Evolutionary conservation across 1,284 basidiomycete species (phyloP), one percentile per base, ranked within the genome.

Genomic region (Ceratorhiza oryzae-sativae): DNA sequence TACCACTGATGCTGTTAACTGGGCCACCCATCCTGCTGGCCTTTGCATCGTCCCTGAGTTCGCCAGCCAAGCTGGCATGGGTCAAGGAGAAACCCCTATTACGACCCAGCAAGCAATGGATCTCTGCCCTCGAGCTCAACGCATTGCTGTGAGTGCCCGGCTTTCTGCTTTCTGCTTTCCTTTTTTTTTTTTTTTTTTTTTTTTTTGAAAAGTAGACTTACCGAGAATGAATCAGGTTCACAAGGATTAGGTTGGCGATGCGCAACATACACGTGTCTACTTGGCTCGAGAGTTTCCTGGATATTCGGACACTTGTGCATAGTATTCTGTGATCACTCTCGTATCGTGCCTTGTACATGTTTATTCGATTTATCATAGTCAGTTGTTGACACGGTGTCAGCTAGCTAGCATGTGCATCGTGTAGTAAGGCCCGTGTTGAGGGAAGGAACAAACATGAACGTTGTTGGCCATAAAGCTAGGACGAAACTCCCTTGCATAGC

Each of bases 101-200:
- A 67, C 63, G 15, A 32, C n/a, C 23, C 32, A 67, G 25, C 63
- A 67, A 42, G 63, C 63, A 2, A 53, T 67, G 63, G 63, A 67
- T n/a, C 49, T 67, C 23, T 67, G 63, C 51, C 63, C 63, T 18
- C 32, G 39, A 8, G 49, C 49, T 41, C 20, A n/a, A n/a, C 48
- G 49, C 9, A 55, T 67, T 39, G 63, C 25, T 18, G 63, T 67
- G 25, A 53, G 63, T 55, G 8, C n/a, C n/a, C n/a, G n/a, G n/a
- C n/a, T n/a, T n/a, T n/a, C n/a, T n/a, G n/a, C n/a, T n/a, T n/a
- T n/a, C n/a, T n/a, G n/a, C n/a, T n/a, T n/a, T n/a, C n/a, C n/a
- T n/a, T n/a, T n/a, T n/a, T n/a, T n/a, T n/a, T n/a, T n/a, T n/a
- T n/a, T n/a, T n/a, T n/a, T n/a, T n/a, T n/a, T n/a, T n/a, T n/a